phyloP scores from a whole-genome alignment of 352 stramenopile species.

The Phytopythium mirpurense region DNA sequence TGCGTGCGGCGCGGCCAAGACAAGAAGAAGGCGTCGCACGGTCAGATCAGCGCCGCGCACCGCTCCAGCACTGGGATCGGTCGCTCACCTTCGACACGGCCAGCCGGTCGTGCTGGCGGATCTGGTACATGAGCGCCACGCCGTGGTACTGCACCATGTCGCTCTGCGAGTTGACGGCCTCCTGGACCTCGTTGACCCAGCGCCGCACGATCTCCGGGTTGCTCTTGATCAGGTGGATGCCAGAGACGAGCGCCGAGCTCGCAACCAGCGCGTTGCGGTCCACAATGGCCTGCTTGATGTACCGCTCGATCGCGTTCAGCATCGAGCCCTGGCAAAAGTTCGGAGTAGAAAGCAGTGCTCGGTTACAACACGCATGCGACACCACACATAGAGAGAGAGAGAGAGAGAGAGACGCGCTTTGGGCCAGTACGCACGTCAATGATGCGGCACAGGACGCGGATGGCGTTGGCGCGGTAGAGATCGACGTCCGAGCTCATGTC shows the following conservation, averaged over 20 bases:
- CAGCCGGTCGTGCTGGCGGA: conserved; percentile 97
- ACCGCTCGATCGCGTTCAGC: conserved; percentile 91
- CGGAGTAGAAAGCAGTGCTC: too few species aligned
- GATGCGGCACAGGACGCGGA: conserved; percentile 97
- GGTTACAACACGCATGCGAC: too few species aligned
- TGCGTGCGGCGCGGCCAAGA: conserved; percentile 5
- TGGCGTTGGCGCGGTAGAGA: conserved; percentile 98
- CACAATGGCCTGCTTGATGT: conserved; percentile 99
- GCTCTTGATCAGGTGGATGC: conserved; percentile 92
- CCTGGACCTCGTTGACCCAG: conserved; percentile 98
- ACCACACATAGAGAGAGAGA: background rate
- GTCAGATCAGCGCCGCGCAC: background rate
- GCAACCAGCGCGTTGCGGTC: conserved; percentile 97
- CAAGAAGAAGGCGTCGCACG: background rate
- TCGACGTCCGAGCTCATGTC: conserved; percentile 99
- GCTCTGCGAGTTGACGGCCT: conserved; percentile 93
- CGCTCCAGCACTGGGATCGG: too few species aligned
- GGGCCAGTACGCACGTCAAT: conserved; percentile 63
- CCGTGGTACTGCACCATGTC: conserved; percentile 99
- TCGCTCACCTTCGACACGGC: conserved; percentile 93
- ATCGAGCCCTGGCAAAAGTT: conserved; percentile 83
- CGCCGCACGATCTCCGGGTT: conserved; percentile 90
- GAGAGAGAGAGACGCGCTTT: background rate
- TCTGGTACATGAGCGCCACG: conserved; percentile 97
- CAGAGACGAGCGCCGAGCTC: conserved; percentile 95